phyloP scores from a whole-genome alignment of 2,329 filamentous ascomycete genomes.

The Daldinia sp. region DNA sequence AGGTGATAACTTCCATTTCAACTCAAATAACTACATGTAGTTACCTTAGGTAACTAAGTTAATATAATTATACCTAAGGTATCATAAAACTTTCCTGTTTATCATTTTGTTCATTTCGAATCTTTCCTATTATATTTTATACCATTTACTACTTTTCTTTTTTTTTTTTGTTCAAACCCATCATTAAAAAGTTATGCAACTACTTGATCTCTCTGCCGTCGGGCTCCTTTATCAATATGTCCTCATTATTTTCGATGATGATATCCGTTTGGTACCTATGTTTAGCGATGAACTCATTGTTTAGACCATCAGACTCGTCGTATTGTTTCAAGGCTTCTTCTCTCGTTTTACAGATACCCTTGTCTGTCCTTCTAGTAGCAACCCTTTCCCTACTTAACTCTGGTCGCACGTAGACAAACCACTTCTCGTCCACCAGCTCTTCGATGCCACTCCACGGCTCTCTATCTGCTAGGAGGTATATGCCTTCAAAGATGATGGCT shows the following conservation, averaged over 20 bases:
- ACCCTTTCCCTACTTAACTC: constrained; percentile 9
- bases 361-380: constrained; percentile 3
- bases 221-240: constrained; percentile 11
- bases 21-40: too few species aligned
- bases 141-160: not conserved
- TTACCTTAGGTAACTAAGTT: too few species aligned
- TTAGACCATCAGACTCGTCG: constrained; percentile 14
- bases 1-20: too few species aligned
- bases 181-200: not conserved
- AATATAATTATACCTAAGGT: too few species aligned
- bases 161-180: not conserved
- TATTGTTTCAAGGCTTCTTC: constrained; percentile 18
- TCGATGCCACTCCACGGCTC: constrained; percentile 17
- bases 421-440: constrained; percentile 16
- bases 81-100: too few species aligned
- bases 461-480: constrained; percentile 10
- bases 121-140: too few species aligned
- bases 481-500: constrained; percentile 10
- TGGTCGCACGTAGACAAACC: constrained; percentile 5
- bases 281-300: constrained; percentile 8
- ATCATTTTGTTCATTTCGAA: too few species aligned
- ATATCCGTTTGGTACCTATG: constrained; percentile 11
- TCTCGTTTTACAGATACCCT: constrained; percentile 11
- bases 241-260: constrained; percentile 15
- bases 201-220: constrained; percentile 4